phyloP scores from a whole-genome alignment of 805 yeast genomes.

The Naumovozyma dairenensis region DNA sequence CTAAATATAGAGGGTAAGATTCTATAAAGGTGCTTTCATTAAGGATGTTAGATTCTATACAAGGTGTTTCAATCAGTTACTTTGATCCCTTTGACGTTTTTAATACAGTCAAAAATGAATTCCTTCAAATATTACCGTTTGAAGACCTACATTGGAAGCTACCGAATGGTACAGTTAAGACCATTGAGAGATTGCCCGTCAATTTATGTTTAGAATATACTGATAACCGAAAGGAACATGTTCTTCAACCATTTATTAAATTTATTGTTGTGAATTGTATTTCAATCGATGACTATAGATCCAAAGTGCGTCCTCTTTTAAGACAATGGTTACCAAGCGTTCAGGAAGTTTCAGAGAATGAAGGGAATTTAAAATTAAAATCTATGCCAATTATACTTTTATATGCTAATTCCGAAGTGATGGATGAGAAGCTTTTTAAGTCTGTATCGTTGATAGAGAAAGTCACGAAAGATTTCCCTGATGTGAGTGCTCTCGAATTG shows the following conservation, averaged over 20 bases:
- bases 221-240: constrained; percentile 1
- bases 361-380: background rate
- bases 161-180: constrained; percentile 17
- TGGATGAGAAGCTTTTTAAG: constrained; percentile 26
- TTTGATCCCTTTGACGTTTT: constrained; percentile 30
- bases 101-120: constrained; percentile 22
- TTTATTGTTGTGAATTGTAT: constrained; percentile 61
- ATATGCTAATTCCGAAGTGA: constrained; percentile 24
- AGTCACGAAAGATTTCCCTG: constrained; percentile 26
- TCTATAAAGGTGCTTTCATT: too few species aligned
- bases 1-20: too few species aligned
- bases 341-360: constrained; percentile 1
- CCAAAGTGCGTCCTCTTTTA: constrained; percentile 72
- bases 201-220: constrained; percentile 14
- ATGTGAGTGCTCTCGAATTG: constrained; percentile 20
- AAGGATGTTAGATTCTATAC: background rate
- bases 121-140: constrained; percentile 22
- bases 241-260: constrained; percentile 46
- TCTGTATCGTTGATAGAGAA: constrained; percentile 26
- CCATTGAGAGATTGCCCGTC: constrained; percentile 18
- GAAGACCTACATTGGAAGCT: constrained; percentile 28
- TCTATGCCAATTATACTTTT: constrained; percentile 18
- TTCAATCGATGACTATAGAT: constrained; percentile 62
- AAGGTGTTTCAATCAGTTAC: constrained; percentile 18
- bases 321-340: constrained; percentile 57